Evolutionary conservation across 495 filamentous ascomycete genomes (phyloP).

Genomic region (Xylaria longipes): DNA sequence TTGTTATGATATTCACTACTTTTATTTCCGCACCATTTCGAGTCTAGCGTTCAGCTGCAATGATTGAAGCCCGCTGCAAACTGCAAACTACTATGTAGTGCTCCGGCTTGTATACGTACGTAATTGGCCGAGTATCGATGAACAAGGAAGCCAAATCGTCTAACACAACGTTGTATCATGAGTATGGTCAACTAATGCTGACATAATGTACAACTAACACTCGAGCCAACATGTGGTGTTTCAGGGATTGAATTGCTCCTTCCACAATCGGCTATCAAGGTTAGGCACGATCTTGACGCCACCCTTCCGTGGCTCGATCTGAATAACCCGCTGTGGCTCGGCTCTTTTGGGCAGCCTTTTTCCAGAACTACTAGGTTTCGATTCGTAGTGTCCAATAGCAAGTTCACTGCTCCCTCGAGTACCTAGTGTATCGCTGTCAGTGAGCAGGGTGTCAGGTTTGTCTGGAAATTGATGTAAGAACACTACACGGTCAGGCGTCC

Average conservation of each 20-base stretch:
- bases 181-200: background rate
- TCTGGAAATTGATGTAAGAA: conserved; percentile 30
- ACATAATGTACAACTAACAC: background rate
- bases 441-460: conserved; percentile 1
- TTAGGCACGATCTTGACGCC: conserved; percentile 7
- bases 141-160: background rate
- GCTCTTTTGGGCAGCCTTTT: background rate
- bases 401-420: conserved; percentile 34
- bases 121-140: background rate
- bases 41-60: background rate
- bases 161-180: background rate
- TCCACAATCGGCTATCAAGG: conserved; percentile 7
- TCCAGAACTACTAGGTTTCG: background rate
- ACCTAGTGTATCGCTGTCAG: conserved; percentile 26
- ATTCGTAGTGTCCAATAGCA: conserved; percentile 15
- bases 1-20: background rate
- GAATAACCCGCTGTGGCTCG: background rate
- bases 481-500: conserved; percentile 38
- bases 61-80: background rate
- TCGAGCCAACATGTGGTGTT: background rate
- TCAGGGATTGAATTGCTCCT: background rate
- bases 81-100: background rate
- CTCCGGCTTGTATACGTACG: background rate
- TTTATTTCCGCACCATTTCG: background rate
- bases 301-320: conserved; percentile 35